Base-by-base conservation (phyloP, 352 stramenopile species). In the Globisporangium orthogonon region DNA sequence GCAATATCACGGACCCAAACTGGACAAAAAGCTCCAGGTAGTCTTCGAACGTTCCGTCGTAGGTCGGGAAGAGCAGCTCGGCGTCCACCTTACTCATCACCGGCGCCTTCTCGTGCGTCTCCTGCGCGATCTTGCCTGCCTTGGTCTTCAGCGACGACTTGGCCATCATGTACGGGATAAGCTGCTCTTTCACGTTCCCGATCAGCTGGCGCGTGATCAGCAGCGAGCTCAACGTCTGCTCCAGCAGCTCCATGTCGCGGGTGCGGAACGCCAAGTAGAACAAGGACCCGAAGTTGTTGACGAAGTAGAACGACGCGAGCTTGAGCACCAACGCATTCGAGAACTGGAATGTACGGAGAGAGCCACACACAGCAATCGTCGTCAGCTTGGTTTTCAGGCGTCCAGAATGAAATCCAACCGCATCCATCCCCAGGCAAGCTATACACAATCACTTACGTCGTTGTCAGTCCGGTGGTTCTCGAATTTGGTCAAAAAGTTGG, bases 221-320 rank as follows among this genome's bases (percentile, higher is more conserved):
- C 45, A 94, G 60, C 14, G 81, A 94, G 35, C 82, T 95, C 55
- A 91, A 73, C 17, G 88, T 96, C 59, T 98, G 91, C 64, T 97
- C 80, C 51, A 98, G 70, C 45, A 97, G 58, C 6, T 84, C 77
- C 79, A 93, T 89, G 51, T 91, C 78, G 23, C 80, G 78, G 37
- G 90, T 86, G 40, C 95, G 83, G 62, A 98, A 98, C 9, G 91
- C 90, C 60, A 98, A 87, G 70, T 98, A 99, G 67, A 98, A 98
- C 1, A 98, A 74, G 58, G 89, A 96, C 4, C 90, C 89, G 65
- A 98, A 98, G 77, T 98, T 98, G 77, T 97, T 98, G 23, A 98
- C 89, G 61, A 99, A 99, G 63, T 97, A 94, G 67, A 99, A 99
- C 44, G 96, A 86, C 60, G 98, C 97, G 5, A 98, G 83, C 80